Conservation (phyloP, 805 yeast species). For the Wickerhamia fluorescens region DNA sequence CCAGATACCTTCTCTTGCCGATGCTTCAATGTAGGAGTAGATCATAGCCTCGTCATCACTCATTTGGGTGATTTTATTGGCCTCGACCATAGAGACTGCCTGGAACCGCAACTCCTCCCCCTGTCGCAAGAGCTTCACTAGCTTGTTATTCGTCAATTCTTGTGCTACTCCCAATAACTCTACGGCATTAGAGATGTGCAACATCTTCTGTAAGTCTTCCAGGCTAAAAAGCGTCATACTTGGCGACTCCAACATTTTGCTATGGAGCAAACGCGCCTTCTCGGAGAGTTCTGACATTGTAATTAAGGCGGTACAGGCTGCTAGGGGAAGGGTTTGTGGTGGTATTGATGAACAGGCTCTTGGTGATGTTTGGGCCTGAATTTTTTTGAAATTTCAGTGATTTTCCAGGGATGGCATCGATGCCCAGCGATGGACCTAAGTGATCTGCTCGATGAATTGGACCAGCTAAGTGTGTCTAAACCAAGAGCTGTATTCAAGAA, state of each 20-base stretch:
- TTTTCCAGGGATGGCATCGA: no score
- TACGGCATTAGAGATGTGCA: constrained; percentile 34
- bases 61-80: constrained; percentile 72
- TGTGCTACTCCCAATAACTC: constrained; percentile 46
- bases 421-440: constrained; percentile 2
- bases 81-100: constrained; percentile 67
- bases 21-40: constrained; percentile 84
- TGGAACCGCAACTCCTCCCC: constrained; percentile 67
- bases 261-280: constrained; percentile 53
- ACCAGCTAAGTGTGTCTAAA: constrained; percentile 1
- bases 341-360: constrained; percentile 1
- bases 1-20: constrained; percentile 96
- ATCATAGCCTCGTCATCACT: constrained; percentile 82
- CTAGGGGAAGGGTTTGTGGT: not conserved
- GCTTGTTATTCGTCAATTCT: constrained; percentile 46
- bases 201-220: constrained; percentile 52
- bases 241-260: constrained; percentile 50
- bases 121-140: constrained; percentile 62
- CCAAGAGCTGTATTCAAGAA: constrained; percentile 8
- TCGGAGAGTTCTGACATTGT: constrained; percentile 26
- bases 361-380: constrained; percentile 1
- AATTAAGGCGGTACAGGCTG: no score
- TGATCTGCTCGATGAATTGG: constrained; percentile 3
- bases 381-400: constrained; percentile 1
- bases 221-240: constrained; percentile 54